phyloP scores from a whole-genome alignment of 495 filamentous ascomycete genomes.

The Corynascus novoguineensis region DNA sequence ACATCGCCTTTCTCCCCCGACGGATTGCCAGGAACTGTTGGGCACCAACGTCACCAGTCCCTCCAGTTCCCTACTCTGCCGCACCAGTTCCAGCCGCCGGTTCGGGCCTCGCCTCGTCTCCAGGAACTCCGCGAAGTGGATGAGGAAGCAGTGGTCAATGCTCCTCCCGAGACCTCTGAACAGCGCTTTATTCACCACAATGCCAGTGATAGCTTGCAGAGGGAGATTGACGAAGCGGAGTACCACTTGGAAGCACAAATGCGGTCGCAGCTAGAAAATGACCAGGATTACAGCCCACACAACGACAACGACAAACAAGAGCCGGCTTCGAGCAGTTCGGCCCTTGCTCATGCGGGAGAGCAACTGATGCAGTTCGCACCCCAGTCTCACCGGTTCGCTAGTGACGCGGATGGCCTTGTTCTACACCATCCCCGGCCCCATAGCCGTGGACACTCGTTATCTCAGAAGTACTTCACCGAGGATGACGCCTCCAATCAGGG shows the following conservation, averaged over 20 bases:
- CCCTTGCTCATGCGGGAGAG: conserved; percentile 30
- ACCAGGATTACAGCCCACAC: conserved; percentile 54
- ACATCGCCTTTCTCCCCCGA: conserved; percentile 47
- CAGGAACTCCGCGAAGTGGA: conserved; percentile 51
- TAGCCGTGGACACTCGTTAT: conserved; percentile 52
- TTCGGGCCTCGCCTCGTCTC: conserved; percentile 51
- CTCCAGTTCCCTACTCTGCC: conserved; percentile 52
- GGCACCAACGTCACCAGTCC: conserved; percentile 55
- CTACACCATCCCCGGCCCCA: conserved; percentile 59
- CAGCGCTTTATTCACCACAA: conserved; percentile 40
- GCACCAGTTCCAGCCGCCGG: conserved; percentile 49
- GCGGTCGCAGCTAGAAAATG: conserved; percentile 64
- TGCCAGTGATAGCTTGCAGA: conserved; percentile 59
- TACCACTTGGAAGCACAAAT: conserved; percentile 74
- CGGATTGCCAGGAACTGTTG: conserved; percentile 38
- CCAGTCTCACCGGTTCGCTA: conserved; percentile 36
- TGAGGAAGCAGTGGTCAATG: conserved; percentile 46
- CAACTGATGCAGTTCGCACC: conserved; percentile 42
- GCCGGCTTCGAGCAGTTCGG: conserved; percentile 19
- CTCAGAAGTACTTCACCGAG: conserved; percentile 49
- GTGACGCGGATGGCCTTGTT: conserved; percentile 42
- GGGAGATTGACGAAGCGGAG: conserved; percentile 79
- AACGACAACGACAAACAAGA: conserved; percentile 38
- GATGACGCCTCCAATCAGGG: conserved; percentile 37
- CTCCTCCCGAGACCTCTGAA: conserved; percentile 45